Evolutionary conservation across 352 stramenopile genomes (phyloP).

Genomic region (Phytophthora tentaculata): DNA sequence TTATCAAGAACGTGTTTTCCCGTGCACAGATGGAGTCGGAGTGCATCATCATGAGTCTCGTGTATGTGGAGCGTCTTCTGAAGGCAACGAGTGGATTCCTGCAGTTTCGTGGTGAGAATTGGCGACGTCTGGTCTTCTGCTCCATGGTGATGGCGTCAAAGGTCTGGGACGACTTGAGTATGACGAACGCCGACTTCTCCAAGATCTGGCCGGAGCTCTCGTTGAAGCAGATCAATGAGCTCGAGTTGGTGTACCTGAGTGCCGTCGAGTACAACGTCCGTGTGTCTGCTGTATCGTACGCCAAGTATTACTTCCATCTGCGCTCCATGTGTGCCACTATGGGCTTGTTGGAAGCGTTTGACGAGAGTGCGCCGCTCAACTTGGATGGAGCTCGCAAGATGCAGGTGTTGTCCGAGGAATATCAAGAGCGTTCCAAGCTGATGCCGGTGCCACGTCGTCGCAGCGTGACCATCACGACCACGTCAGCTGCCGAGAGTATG

Average conservation of each 20-base stretch:
- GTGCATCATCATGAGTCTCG: slow-evolving; percentile 98
- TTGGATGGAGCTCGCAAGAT: slow-evolving; percentile 87
- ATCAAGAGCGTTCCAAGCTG: slow-evolving; percentile 85
- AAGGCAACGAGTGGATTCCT: slow-evolving; percentile 87
- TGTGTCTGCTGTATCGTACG: slow-evolving; percentile 86
- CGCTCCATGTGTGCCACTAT: slow-evolving; percentile 94
- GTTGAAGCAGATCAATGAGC: slow-evolving; percentile 95
- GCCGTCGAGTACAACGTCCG: slow-evolving; percentile 92
- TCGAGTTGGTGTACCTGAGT: slow-evolving; percentile 94
- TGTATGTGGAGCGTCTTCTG: slow-evolving; percentile 97
- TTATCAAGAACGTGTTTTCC: slow-evolving; percentile 95
- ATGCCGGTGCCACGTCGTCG: slow-evolving; percentile 72
- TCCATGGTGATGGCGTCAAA: slow-evolving; percentile 97
- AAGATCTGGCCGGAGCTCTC: slow-evolving; percentile 93
- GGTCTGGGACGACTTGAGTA: slow-evolving; percentile 97
- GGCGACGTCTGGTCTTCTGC: slow-evolving; percentile 94
- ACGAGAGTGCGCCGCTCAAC: slow-evolving; percentile 81
- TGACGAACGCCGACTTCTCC: slow-evolving; percentile 98
- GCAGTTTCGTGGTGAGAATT: slow-evolving; percentile 89
- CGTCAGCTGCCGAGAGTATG: slow-evolving; percentile 47
- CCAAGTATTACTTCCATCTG: slow-evolving; percentile 98
- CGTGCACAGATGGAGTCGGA: slow-evolving; percentile 94
- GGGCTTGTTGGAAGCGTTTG: slow-evolving; percentile 75
- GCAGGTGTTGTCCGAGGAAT: slow-evolving; percentile 88
- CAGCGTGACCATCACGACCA: slow-evolving; percentile 80